phyloP scores from a whole-genome alignment of 345 rosid genomes.

The Arabis alpina region DNA sequence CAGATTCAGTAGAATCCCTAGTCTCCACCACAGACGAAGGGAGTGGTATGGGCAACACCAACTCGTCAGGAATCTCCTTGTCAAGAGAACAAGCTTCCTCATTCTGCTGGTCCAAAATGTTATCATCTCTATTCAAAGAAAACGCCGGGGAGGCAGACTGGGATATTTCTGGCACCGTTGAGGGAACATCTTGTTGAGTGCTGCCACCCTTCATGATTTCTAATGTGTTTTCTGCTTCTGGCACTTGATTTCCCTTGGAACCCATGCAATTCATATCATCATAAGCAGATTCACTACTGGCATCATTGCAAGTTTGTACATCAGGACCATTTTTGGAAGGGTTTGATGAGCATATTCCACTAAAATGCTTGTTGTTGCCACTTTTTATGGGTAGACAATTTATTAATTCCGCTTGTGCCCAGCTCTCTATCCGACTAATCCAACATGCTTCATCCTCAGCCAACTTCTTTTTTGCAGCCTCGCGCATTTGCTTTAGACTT shows the following conservation, averaged over 20 bases:
- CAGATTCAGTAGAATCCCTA: constrained; percentile 26
- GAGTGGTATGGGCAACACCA: constrained; percentile 20
- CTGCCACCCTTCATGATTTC: constrained; percentile 31
- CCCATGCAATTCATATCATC: constrained; percentile 24
- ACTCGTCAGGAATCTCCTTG: constrained; percentile 29
- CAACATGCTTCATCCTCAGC: constrained; percentile 51
- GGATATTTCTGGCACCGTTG: constrained; percentile 30
- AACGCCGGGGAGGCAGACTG: constrained; percentile 23
- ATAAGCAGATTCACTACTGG: constrained; percentile 30
- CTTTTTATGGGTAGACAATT: constrained; percentile 28
- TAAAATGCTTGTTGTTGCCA: constrained; percentile 20
- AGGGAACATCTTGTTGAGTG: constrained; percentile 32
- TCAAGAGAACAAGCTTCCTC: constrained; percentile 37
- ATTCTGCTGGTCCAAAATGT: constrained; percentile 34
- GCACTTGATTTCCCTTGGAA: constrained; percentile 24
- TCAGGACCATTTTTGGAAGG: constrained; percentile 28
- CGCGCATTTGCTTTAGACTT: constrained; percentile 50
- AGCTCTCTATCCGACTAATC: constrained; percentile 54
- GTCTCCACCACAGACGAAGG: constrained; percentile 35
- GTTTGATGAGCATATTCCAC: constrained; percentile 35
- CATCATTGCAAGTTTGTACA: constrained; percentile 31
- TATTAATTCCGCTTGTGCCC: constrained; percentile 50
- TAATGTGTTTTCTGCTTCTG: constrained; percentile 26
- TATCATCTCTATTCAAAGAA: constrained; percentile 30
- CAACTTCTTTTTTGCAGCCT: constrained; percentile 50